Evolutionary conservation across 2,329 filamentous ascomycete species (phyloP).

Genomic region (Blastomyces gilchristii): DNA sequence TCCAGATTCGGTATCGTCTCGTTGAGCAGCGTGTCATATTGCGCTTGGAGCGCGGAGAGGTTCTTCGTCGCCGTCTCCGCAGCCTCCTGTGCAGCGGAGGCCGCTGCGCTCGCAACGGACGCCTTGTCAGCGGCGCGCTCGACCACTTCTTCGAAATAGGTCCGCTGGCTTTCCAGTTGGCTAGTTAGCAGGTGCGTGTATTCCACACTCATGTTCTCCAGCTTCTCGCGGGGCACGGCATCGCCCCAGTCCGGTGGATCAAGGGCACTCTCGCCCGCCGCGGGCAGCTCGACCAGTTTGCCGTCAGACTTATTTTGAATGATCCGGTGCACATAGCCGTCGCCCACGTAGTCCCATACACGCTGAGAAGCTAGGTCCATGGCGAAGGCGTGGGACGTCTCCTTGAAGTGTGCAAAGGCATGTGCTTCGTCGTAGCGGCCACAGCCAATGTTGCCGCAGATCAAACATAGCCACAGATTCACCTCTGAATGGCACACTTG

Average conservation of each 20-base stretch:
- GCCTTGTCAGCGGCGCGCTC: constrained; percentile 86
- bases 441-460: constrained; percentile 86
- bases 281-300: constrained; percentile 82
- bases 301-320: constrained; percentile 90
- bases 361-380: constrained; percentile 89
- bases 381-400: constrained; percentile 79
- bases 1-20: constrained; percentile 60
- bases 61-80: constrained; percentile 53
- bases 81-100: constrained; percentile 44
- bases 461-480: constrained; percentile 91
- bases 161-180: constrained; percentile 82
- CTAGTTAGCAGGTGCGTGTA: constrained; percentile 89
- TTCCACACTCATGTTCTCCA: constrained; percentile 75
- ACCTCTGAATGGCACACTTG: constrained; percentile 66
- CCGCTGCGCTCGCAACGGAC: constrained; percentile 54
- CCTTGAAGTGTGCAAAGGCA: constrained; percentile 86
- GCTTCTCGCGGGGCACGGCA: constrained; percentile 47
- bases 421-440: constrained; percentile 90
- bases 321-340: constrained; percentile 90
- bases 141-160: constrained; percentile 90
- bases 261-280: constrained; percentile 36
- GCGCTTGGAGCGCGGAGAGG: constrained; percentile 46
- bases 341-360: constrained; percentile 95
- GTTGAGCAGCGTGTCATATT: constrained; percentile 43
- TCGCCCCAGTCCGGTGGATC: constrained; percentile 37